Evolutionary conservation across 2,329 filamentous ascomycete genomes (phyloP), one percentile per base, ranked within the genome.

Genomic region (Colletotrichum endophyticum): DNA sequence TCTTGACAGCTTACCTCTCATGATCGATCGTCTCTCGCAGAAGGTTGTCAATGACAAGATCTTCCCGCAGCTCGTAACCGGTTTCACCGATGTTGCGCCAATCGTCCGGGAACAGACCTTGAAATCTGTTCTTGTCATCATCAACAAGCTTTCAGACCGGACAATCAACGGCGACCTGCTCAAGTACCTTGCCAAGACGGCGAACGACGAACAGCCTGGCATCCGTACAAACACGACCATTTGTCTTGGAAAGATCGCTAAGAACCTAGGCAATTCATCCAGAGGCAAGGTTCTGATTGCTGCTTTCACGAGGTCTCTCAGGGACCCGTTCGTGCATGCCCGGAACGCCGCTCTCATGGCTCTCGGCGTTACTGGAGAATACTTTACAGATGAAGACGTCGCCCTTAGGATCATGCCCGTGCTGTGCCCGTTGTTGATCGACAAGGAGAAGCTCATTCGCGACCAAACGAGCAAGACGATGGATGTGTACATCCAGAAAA

Each of bases 181-280:
- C 27, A 95, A 94, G 80, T 94, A 98, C 82, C 90, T 99, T 32
- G 97, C 97, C 59, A 98, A 98, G 84, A 98, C 96, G 2, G 96
- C 97, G 62, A 99, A 99, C 80, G 97, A 99, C 78, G 97, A 99
- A 81, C 96, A 99, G 82, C 96, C 97, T 1, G 97, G 97, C 1
- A 99, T 99, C 79, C 92, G 97, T 77, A 99, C 97, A 11, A 99
- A 99, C 83, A 99, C 97, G 0, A 99, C 97, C 2, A 99, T 99
- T 72, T 99, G 96, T 83, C 87, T 99, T 1, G 97, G 97, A 27
- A 99, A 98, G 82, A 98, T 99, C 80, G 96, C 97, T 16, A 96
- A 95, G 80, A 94, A 98, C 80, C 88, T 99, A 1, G 95, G 95
- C 3, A 88, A 91, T 3, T 89, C 95, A 79, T 95, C 95, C 5